These are phyloP conservation scores for Didymosphaeria variabile DNA, from an alignment of 2,329 filamentous ascomycete species.

Conservation along the genomic window DNA sequence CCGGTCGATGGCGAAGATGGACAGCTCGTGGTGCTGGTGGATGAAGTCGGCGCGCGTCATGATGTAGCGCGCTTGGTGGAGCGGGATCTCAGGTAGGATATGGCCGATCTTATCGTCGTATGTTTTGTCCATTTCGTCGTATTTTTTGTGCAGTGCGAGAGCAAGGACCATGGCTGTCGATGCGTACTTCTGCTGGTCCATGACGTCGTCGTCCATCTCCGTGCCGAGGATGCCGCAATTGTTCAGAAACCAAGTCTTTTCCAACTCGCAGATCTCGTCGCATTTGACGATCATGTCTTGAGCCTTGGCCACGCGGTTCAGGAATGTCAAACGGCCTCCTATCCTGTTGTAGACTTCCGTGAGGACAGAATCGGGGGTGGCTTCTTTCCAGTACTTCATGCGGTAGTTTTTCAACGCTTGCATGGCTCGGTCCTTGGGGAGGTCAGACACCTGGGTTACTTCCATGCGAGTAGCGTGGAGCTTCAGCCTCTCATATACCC, in stretches of 20 bases:
- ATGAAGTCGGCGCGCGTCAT: constrained; percentile 98
- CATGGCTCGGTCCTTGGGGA: constrained; percentile 81
- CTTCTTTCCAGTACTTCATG: constrained; percentile 76
- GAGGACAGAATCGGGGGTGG: constrained; percentile 63
- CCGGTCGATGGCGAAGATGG: constrained; percentile 93
- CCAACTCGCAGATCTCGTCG: constrained; percentile 72
- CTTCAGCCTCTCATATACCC: constrained; percentile 96
- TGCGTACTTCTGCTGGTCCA: constrained; percentile 98
- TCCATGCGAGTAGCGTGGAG: constrained; percentile 94
- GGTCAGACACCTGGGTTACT: constrained; percentile 83
- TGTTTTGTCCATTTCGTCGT: constrained; percentile 67
- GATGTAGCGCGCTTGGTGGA: constrained; percentile 66
- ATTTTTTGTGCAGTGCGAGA: constrained; percentile 85
- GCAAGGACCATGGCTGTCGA: constrained; percentile 94
- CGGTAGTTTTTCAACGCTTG: constrained; percentile 81
- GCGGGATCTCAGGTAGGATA: constrained; percentile 74
- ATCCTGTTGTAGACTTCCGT: constrained; percentile 86
- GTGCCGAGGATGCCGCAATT: constrained; percentile 77
- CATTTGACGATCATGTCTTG: constrained; percentile 81
- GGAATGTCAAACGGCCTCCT: constrained; percentile 85
- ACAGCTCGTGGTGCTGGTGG: constrained; percentile 88
- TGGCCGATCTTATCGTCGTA: constrained; percentile 76
- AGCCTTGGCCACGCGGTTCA: constrained; percentile 90
- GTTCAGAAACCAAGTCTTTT: constrained; percentile 83
- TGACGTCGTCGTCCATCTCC: constrained; percentile 94